phyloP scores from a whole-genome alignment of 805 yeast species.

The Yarrowia sp. region DNA sequence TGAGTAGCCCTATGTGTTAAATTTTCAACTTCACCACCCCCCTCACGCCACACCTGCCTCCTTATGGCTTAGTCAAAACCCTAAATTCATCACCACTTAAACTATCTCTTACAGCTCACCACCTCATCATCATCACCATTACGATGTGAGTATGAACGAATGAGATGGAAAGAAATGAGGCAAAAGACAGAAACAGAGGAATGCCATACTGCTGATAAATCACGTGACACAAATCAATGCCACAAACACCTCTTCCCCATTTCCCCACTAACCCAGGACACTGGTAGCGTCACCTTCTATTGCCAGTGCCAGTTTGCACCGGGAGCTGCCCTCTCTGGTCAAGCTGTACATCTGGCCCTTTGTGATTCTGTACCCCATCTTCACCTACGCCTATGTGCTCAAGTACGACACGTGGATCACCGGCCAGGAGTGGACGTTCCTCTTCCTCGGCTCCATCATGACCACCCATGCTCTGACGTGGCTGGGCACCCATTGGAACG shows the following conservation, averaged over 20 bases:
- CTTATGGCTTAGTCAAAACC: constrained; percentile 15
- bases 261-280: constrained; percentile 16
- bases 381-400: constrained; percentile 65
- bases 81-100: constrained; percentile 18
- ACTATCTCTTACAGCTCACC: constrained; percentile 27
- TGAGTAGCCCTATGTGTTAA: too few species aligned
- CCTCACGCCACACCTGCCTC: too few species aligned
- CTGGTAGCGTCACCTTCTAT: constrained; percentile 77
- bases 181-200: too few species aligned
- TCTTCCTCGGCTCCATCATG: constrained; percentile 74
- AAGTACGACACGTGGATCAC: constrained; percentile 82
- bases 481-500: constrained; percentile 95
- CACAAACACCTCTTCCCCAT: too few species aligned
- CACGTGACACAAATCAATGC: too few species aligned
- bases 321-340: constrained; percentile 63
- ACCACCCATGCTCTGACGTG: constrained; percentile 77
- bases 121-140: constrained; percentile 29
- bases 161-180: too few species aligned
- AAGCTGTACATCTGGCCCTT: constrained; percentile 89
- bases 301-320: constrained; percentile 73
- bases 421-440: constrained; percentile 96
- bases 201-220: too few species aligned
- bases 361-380: constrained; percentile 71
- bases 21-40: too few species aligned
- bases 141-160: constrained; percentile 23